Percentiles rank a stretch among this genome's conserved stretches.
Conservation (phyloP, 1,139 yeast species). For the Zygoascus hellenicus region DNA sequence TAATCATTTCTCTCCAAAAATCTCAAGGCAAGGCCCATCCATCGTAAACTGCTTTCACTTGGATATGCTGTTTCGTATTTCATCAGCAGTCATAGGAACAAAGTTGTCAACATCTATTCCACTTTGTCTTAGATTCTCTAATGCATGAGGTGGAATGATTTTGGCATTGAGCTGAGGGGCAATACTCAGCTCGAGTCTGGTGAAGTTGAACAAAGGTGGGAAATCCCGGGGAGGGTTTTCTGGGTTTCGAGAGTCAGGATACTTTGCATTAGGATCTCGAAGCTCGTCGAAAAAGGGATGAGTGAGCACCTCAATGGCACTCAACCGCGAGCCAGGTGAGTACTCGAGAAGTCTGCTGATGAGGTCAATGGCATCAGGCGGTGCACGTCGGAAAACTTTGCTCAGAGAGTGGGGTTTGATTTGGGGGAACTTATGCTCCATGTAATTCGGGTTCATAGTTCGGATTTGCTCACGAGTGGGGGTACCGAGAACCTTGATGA, state of each 20-base stretch:
- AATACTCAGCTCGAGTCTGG: conserved; percentile 36
- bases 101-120: conserved; percentile 37
- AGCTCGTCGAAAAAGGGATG: conserved; percentile 76
- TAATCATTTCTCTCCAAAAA: too few species aligned
- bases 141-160: conserved; percentile 39
- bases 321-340: conserved; percentile 65
- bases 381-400: conserved; percentile 68
- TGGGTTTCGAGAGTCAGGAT: conserved; percentile 45
- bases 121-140: conserved; percentile 23
- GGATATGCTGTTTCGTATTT: conserved; percentile 19
- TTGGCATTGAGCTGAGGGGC: conserved; percentile 37
- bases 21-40: too few species aligned
- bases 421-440: conserved; percentile 96
- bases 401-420: conserved; percentile 88
- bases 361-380: conserved; percentile 57
- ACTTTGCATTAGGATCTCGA: conserved; percentile 47
- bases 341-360: conserved; percentile 61
- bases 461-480: conserved; percentile 89
- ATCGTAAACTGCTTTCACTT: too few species aligned
- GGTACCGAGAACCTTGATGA: conserved; percentile 91
- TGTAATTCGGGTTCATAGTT: conserved; percentile 94
- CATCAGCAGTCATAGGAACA: conserved; percentile 34
- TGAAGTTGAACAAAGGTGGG: conserved; percentile 40
- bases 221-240: conserved; percentile 33
- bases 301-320: conserved; percentile 62